A percentile compares a stretch with the other conserved stretches of the same genome.
These are phyloP conservation scores for Debaryomycetaceae sp. DNA, from an alignment of 1,139 yeast genomes.

Conservation along the genomic window DNA sequence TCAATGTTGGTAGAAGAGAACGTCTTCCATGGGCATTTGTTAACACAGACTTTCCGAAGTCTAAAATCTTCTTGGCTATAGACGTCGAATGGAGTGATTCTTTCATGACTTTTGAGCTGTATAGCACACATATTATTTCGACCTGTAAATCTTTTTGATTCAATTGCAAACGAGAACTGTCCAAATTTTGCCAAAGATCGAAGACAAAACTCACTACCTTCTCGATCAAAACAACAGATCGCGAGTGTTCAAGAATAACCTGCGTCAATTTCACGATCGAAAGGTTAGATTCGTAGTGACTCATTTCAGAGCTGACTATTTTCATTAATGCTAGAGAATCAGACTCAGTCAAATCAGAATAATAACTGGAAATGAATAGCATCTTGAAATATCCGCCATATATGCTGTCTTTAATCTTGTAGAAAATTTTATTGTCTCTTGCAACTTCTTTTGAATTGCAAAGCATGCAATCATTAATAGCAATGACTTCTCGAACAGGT, in stretches of 20 bases:
- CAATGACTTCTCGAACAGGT: conserved; percentile 8
- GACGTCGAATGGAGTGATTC: conserved; percentile 15
- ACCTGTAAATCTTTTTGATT: conserved; percentile 65
- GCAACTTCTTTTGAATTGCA: conserved; percentile 19
- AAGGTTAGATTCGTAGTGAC: conserved; percentile 22
- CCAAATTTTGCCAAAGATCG: conserved; percentile 56
- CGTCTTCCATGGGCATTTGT: conserved; percentile 61
- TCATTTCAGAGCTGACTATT: conserved; percentile 18
- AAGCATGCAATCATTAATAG: conserved; percentile 18
- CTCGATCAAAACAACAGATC: conserved; percentile 4
- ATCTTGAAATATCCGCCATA: conserved; percentile 30
- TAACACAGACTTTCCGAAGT: conserved; percentile 44
- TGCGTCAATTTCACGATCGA: conserved; percentile 19
- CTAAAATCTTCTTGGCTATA: conserved; percentile 22
- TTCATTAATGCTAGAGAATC: conserved; percentile 8
- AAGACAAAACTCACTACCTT: conserved; percentile 29
- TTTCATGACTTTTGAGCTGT: conserved; percentile 17
- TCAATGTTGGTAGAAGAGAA: conserved; percentile 60
- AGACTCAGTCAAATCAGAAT: conserved; percentile 3
- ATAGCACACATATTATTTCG: conserved; percentile 46
- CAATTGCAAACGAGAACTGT: conserved; percentile 60
- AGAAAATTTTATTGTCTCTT: conserved; percentile 30
- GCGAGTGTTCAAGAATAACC: conserved; percentile 5
- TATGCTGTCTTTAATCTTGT: conserved; percentile 42
- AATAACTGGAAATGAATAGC: conserved; percentile 5